Evolutionary conservation across 2,329 filamentous ascomycete genomes (phyloP), one percentile per base, ranked within the genome.

Genomic region (Simplicillium sp.): DNA sequence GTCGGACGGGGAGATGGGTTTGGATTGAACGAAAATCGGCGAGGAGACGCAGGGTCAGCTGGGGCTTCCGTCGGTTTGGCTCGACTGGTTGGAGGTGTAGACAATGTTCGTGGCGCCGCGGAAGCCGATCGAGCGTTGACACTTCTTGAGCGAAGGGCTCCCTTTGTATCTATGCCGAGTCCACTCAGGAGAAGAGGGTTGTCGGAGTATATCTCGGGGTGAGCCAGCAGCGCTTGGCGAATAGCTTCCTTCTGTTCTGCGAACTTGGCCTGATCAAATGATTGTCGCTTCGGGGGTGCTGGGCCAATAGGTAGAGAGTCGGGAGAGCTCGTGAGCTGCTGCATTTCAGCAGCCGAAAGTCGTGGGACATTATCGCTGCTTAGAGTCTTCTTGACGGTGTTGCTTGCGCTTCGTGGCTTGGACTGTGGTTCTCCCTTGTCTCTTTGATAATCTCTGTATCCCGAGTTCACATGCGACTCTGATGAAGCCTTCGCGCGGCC

Each of bases 321-420:
- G 6, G 75, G 74, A 2, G 71, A 67, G 20, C 67, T 69, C 12
- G 73, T 70, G 44, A 82, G 58, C 44, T 75, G 70, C 40, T 76
- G 70, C 53, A 81, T 77, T 50, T 78, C 73, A 31, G 66, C 70
- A 7, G 72, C 72, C 0, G 76, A 77, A 18, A 81, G 62, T 31
- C 73, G 69, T 41, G 72, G 67, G 36, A 77, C 58, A 37, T 61
- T 67, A 44, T 68, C 70, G 34, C 61, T 56, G 46, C 59, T 64
- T 28, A 46, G 47, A 4, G 52, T 48, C 43, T 54, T 58, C 42
- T 50, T 56, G 37, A 56, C 51, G 25, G 58, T 50, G 18, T 34
- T 43, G 41, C 41, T 43, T 16, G 41, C 29, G 13, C 37, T 43
- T 18, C 38, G 41, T 6, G 41, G 36, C 29, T 13, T 43, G 31